Evolutionary conservation across 257 asterid species (phyloP).

Genomic region (Phtheirospermum japonicum): DNA sequence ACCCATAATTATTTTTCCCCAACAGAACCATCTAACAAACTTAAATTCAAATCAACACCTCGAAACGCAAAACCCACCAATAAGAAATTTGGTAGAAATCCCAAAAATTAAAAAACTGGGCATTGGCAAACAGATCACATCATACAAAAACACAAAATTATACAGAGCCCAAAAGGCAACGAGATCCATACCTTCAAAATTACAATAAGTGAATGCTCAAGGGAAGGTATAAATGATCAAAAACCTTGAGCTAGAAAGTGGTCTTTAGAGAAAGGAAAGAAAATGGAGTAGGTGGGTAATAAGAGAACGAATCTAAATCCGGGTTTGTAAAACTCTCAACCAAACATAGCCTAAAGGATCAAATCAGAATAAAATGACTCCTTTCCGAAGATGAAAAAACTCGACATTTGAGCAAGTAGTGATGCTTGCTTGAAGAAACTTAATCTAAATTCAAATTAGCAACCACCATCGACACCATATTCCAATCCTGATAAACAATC

Average conservation of each 20-base stretch:
- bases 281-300: slow-evolving; percentile 11
- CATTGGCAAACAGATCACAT: too few relatives aligned
- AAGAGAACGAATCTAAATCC: too few relatives aligned
- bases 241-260: slow-evolving; percentile 27
- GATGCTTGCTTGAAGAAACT: slow-evolving; percentile 5
- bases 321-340: too few relatives aligned
- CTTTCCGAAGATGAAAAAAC: not conserved
- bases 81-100: not conserved
- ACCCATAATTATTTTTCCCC: not conserved
- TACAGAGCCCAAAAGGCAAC: not conserved
- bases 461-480: not conserved
- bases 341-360: not conserved
- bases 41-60: not conserved
- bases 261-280: slow-evolving; percentile 14
- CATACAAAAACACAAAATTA: not conserved
- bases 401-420: not conserved
- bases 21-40: not conserved
- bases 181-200: slow-evolving; percentile 34
- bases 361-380: not conserved
- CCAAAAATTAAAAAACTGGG: not conserved
- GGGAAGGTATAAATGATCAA: slow-evolving; percentile 3
- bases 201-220: slow-evolving; percentile 20
- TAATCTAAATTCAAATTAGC: slow-evolving; percentile 6
- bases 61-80: too few relatives aligned
- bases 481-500: not conserved